These are phyloP conservation scores for Salix brachista DNA, from an alignment of 345 rosid species.

Conservation along the genomic window DNA sequence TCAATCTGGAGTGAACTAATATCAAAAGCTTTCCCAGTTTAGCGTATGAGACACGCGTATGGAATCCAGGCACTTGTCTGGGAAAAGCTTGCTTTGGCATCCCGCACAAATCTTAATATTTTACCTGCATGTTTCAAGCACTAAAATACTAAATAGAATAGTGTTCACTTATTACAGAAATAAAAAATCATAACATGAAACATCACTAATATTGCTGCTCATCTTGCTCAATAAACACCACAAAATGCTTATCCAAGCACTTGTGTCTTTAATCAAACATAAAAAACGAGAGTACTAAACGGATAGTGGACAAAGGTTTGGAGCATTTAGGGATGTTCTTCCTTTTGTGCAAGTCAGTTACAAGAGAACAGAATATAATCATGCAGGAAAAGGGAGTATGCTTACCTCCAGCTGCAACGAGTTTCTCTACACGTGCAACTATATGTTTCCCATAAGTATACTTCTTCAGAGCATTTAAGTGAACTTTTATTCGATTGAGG, in stretches of 20 bases:
- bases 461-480: constrained; percentile 83
- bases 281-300: background rate
- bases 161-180: background rate
- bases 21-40: background rate
- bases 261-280: background rate
- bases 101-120: background rate
- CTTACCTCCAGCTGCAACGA: constrained; percentile 93
- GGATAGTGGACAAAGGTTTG: background rate
- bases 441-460: constrained; percentile 96
- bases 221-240: background rate
- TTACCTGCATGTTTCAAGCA: background rate
- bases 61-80: too few relatives aligned
- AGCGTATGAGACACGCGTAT: background rate
- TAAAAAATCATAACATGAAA: constrained; percentile 6
- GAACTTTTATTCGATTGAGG: constrained; percentile 80
- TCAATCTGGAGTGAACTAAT: background rate
- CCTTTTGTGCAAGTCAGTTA: background rate
- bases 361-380: background rate
- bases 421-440: constrained; percentile 94
- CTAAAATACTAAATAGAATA: background rate
- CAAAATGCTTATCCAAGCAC: background rate
- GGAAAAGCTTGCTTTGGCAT: background rate
- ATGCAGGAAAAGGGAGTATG: background rate
- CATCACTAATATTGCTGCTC: background rate
- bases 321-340: background rate